Evolutionary conservation across 2,329 filamentous ascomycete genomes (phyloP).

Genomic region (Colletotrichum eremochloae): DNA sequence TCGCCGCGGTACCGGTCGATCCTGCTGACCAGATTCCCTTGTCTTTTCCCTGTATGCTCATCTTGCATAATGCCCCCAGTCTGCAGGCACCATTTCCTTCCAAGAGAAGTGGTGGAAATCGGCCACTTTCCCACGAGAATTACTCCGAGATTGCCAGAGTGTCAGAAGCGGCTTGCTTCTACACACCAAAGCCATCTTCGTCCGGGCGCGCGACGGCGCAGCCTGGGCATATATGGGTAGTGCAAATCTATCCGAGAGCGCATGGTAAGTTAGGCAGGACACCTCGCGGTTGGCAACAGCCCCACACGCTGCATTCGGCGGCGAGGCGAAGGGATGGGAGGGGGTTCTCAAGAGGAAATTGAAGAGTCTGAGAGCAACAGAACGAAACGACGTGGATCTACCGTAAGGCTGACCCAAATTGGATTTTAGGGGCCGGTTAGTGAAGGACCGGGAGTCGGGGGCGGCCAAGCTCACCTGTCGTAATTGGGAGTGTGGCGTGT

Average conservation of each 20-base stretch:
- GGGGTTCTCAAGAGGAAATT: background rate
- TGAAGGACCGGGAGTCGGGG: conserved; percentile 76
- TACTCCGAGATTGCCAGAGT: conserved; percentile 83
- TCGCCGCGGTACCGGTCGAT: conserved; percentile 36
- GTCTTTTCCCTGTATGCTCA: conserved; percentile 16
- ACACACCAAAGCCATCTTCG: conserved; percentile 84
- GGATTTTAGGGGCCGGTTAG: conserved; percentile 77
- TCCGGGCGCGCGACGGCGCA: conserved; percentile 47
- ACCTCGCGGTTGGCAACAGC: conserved; percentile 43
- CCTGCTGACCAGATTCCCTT: conserved; percentile 26
- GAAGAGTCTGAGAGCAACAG: conserved; percentile 8
- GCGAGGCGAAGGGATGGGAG: conserved; percentile 7
- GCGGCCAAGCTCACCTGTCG: conserved; percentile 82
- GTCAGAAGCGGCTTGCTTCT: conserved; percentile 79
- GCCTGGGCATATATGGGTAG: conserved; percentile 91
- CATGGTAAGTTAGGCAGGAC: conserved; percentile 75
- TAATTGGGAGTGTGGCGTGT: conserved; percentile 96
- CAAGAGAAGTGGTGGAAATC: conserved; percentile 79
- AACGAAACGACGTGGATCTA: conserved; percentile 33
- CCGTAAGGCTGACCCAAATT: conserved; percentile 39
- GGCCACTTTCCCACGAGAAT: conserved; percentile 75
- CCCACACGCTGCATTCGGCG: background rate
- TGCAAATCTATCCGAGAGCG: conserved; percentile 92
- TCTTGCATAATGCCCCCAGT: conserved; percentile 54
- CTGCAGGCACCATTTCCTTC: conserved; percentile 87